Evolutionary conservation across 208 protist genomes (phyloP).

Genomic region (Kentomonas sorsogonicus): DNA sequence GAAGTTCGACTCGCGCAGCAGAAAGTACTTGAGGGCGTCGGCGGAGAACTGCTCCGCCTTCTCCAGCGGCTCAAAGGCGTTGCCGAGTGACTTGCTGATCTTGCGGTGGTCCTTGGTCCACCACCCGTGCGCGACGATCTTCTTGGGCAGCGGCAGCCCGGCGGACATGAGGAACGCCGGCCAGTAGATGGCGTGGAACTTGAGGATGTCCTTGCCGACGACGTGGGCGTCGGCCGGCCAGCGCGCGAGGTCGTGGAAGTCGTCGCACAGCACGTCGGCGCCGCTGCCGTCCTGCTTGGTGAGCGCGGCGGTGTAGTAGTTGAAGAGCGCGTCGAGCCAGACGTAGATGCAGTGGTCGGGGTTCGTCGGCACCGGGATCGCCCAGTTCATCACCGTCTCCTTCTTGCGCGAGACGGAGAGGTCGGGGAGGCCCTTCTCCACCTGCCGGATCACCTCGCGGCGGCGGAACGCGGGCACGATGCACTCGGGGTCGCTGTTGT

Average conservation of each 20-base stretch:
- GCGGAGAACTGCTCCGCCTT: conserved; percentile 78
- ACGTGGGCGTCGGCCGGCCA: conserved; percentile 90
- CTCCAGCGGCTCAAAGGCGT: conserved; percentile 93
- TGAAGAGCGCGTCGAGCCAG: conserved; percentile 99
- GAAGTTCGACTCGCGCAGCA: conserved; percentile 93
- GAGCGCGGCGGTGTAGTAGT: conserved; percentile 96
- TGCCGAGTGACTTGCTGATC: conserved; percentile 97
- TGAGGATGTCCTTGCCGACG: conserved; percentile 99
- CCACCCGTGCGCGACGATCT: conserved; percentile 92
- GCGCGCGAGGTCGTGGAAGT: conserved; percentile 33
- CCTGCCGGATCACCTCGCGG: conserved; percentile 87
- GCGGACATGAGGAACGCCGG: conserved; percentile 96
- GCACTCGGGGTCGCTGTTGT: conserved; percentile 72
- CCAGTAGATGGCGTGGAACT: conserved; percentile 99
- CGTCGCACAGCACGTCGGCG: conserved; percentile 33
- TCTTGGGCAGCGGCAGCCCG: conserved; percentile 89
- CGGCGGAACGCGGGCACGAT: conserved; percentile 91
- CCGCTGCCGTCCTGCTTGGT: conserved; percentile 35
- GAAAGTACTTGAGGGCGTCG: conserved; percentile 94
- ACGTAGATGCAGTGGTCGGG: conserved; percentile 97
- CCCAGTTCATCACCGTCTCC: conserved; percentile 91
- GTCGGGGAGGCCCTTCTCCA: conserved; percentile 90
- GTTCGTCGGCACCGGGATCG: conserved; percentile 95
- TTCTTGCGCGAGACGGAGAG: conserved; percentile 94
- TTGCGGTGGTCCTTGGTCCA: conserved; percentile 95